These are phyloP conservation scores for Aspergillus texensis DNA, from an alignment of 2,329 filamentous ascomycete species.

Conservation along the genomic window DNA sequence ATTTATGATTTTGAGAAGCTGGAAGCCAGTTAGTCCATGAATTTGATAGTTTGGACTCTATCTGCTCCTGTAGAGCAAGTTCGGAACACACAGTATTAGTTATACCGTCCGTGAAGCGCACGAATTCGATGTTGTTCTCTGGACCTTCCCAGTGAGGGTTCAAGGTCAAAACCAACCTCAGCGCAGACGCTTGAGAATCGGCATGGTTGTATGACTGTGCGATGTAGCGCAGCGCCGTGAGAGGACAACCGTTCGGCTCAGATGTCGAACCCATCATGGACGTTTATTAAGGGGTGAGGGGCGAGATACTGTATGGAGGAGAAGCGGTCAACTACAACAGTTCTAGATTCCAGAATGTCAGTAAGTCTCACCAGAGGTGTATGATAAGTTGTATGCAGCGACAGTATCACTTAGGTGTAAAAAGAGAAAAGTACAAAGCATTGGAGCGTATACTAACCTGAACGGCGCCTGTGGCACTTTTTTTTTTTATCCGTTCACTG, in stretches of 20 bases:
- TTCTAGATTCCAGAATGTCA: background rate
- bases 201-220: slow-evolving; percentile 76
- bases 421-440: background rate
- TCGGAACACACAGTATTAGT: slow-evolving; percentile 75
- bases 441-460: background rate
- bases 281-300: background rate
- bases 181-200: slow-evolving; percentile 77
- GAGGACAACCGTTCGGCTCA: slow-evolving; percentile 6
- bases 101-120: slow-evolving; percentile 95
- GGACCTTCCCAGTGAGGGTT: slow-evolving; percentile 79
- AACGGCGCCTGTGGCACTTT: background rate
- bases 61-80: background rate
- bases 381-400: background rate
- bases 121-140: slow-evolving; percentile 76
- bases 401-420: background rate
- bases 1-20: slow-evolving; percentile 56
- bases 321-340: background rate
- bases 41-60: background rate
- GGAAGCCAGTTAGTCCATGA: slow-evolving; percentile 25
- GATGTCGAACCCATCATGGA: slow-evolving; percentile 31
- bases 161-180: slow-evolving; percentile 75
- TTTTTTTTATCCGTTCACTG: background rate
- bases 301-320: background rate
- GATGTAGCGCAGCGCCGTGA: slow-evolving; percentile 55
- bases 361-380: background rate